These are phyloP conservation scores for Alternaria consortialis DNA, from an alignment of 2,329 filamentous ascomycete genomes.

Conservation along the genomic window DNA sequence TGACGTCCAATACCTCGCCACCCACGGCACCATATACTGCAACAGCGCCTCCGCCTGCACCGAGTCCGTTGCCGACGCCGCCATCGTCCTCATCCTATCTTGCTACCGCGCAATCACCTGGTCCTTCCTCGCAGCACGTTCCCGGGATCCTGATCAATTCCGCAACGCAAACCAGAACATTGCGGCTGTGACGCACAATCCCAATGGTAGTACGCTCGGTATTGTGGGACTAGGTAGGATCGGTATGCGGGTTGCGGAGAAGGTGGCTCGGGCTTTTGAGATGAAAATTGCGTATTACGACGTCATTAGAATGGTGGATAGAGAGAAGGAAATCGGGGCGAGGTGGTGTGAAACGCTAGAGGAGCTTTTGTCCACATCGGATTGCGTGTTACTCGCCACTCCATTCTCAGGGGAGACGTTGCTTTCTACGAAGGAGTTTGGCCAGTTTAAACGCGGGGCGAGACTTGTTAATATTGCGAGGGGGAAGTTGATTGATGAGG, in stretches of 20 bases:
- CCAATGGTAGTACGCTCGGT: slow-evolving; percentile 67
- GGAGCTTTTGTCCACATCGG: slow-evolving; percentile 61
- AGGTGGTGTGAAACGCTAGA: slow-evolving; percentile 63
- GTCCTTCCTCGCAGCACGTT: slow-evolving; percentile 66
- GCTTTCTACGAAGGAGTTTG: slow-evolving; percentile 60
- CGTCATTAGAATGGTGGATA: slow-evolving; percentile 59
- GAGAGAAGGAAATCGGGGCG: slow-evolving; percentile 61
- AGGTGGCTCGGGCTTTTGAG: slow-evolving; percentile 66
- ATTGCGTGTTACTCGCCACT: slow-evolving; percentile 71
- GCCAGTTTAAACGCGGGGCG: slow-evolving; percentile 62
- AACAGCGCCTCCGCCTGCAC: slow-evolving; percentile 75
- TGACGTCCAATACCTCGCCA: slow-evolving; percentile 67
- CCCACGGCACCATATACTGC: slow-evolving; percentile 74
- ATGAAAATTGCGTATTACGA: slow-evolving; percentile 75
- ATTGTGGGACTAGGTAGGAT: slow-evolving; percentile 74
- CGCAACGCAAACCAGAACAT: slow-evolving; percentile 67
- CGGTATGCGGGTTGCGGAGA: slow-evolving; percentile 62
- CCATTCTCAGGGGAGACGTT: slow-evolving; percentile 62
- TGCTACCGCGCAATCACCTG: slow-evolving; percentile 74
- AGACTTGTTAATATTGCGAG: slow-evolving; percentile 73
- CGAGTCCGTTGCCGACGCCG: slow-evolving; percentile 77
- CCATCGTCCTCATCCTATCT: slow-evolving; percentile 72
- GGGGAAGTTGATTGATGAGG: slow-evolving; percentile 71
- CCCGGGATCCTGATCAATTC: slow-evolving; percentile 59
- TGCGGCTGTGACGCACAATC: slow-evolving; percentile 69